A percentile compares a stretch with the other conserved stretches of the same genome.
Conservation (phyloP, 169 alveolate species). For the Plasmodium gaboni region DNA sequence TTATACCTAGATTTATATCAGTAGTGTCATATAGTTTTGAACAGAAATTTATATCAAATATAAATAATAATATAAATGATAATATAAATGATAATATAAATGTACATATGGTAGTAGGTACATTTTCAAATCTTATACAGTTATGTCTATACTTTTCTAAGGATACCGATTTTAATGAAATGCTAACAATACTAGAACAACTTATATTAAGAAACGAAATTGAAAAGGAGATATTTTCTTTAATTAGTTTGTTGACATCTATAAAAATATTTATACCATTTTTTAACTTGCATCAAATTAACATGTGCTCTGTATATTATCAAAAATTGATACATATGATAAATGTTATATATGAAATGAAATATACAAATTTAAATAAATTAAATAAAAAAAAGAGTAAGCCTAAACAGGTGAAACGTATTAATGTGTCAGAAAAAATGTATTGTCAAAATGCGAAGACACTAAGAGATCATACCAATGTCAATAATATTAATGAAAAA, state of each 20-base stretch:
- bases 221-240: slow-evolving; percentile 56
- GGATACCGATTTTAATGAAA: slow-evolving; percentile 44
- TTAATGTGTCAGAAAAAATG: not conserved
- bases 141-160: slow-evolving; percentile 37
- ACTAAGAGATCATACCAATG: not conserved
- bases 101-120: slow-evolving; percentile 14
- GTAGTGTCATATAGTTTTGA: slow-evolving; percentile 17
- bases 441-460: slow-evolving; percentile 1
- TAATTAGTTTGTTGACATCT: slow-evolving; percentile 41
- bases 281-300: slow-evolving; percentile 45
- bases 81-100: not conserved
- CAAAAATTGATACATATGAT: slow-evolving; percentile 20
- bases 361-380: not conserved
- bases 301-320: slow-evolving; percentile 28
- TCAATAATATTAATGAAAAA: not conserved
- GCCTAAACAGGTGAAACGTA: not conserved
- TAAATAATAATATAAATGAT: not conserved
- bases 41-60: slow-evolving; percentile 24
- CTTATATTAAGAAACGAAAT: slow-evolving; percentile 28
- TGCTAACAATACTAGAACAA: slow-evolving; percentile 31
- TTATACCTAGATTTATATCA: slow-evolving; percentile 53
- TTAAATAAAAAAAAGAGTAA: not conserved
- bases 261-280: slow-evolving; percentile 63
- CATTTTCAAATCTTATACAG: slow-evolving; percentile 44
- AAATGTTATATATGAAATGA: not conserved